Conservation (phyloP, 2,329 filamentous ascomycete species). For the Seiridium cupressi region DNA sequence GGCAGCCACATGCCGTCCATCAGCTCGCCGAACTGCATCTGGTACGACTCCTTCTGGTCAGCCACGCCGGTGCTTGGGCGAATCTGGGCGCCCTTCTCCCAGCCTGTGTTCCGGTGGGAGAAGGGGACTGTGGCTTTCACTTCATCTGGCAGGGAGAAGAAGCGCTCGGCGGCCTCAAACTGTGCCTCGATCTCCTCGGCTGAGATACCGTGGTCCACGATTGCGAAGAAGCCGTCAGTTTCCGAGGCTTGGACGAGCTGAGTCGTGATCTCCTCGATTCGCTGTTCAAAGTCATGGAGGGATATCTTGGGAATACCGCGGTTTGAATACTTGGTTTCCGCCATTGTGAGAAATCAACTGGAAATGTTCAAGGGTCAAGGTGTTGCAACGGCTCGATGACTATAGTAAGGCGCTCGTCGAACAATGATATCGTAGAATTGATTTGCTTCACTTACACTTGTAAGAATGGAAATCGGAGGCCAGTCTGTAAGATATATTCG, state of each 20-base stretch:
- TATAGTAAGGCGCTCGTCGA: no score
- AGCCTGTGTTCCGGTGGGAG: conserved; percentile 55
- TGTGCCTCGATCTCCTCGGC: conserved; percentile 46
- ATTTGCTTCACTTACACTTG: no score
- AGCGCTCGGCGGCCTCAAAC: conserved; percentile 47
- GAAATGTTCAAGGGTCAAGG: neutral
- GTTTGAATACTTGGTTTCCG: conserved; percentile 35
- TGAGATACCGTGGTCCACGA: conserved; percentile 54
- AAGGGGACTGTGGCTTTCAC: conserved; percentile 54
- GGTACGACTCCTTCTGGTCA: conserved; percentile 62
- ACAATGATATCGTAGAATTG: no score
- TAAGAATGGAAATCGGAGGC: no score
- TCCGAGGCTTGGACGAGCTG: conserved; percentile 54
- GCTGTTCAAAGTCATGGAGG: conserved; percentile 47
- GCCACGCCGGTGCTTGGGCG: conserved; percentile 57
- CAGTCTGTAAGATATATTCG: neutral
- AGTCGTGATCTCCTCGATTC: conserved; percentile 51
- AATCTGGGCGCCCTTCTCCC: conserved; percentile 59
- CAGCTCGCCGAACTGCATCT: conserved; percentile 58
- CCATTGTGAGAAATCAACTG: conserved; percentile 14
- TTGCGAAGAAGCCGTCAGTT: conserved; percentile 58
- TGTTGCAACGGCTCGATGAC: no score
- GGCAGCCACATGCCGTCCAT: conserved; percentile 52
- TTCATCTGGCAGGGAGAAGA: conserved; percentile 52
- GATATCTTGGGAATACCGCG: conserved; percentile 51